Evolutionary conservation across 1,284 basidiomycete genomes (phyloP), one percentile per base, ranked within the genome.

Genomic region (Leccinum olivaceoglutinosum): DNA sequence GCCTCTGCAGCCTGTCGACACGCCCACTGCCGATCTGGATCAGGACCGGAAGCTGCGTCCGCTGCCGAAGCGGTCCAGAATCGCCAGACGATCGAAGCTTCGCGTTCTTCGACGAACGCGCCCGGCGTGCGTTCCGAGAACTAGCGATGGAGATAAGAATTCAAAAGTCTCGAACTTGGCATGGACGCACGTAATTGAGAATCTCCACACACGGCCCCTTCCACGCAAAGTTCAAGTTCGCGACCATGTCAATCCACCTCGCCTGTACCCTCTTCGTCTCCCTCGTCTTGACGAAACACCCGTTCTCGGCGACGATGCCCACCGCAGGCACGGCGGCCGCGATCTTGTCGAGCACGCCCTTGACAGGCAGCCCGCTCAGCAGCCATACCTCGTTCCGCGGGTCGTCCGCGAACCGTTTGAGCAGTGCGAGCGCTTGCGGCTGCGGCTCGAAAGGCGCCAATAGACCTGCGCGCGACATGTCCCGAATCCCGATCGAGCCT

Each of bases 301-400:
- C 93, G 66, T 94, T 93, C 78, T 95, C 93, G 0, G 92, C 90
- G 80, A 93, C 85, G 65, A 94, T 84, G n/a, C 93, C 93, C 60
- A 93, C 77, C 46, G 81, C 80, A 4, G 90, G 89, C 21, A 88
- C 79, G 63, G 78, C 77, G 63, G 81, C 80, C 14, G 82, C 85
- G 38, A 93, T 77, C 63, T 80, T 80, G 66, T 90, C 87, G 60
- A 95, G 73, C 46, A 85, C 82, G 18, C 82, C 82, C 64, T 79
- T 81, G 46, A 87, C 80, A 12, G 86, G 83, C 66, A 93, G 73
- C 12, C 92, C 92, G 71, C 91, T 94, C 65, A 95, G 77, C 60
- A 94, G 67, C 87, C 92, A 94, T 25, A 95, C 89, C 65, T 91
- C 86, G 67, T 93, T 93, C 70, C 80, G 80, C 66, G 77, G 75